Evolutionary conservation across 2,329 filamentous ascomycete species (phyloP), one percentile per base, ranked within the genome.

Genomic region (Xylaria sp.): DNA sequence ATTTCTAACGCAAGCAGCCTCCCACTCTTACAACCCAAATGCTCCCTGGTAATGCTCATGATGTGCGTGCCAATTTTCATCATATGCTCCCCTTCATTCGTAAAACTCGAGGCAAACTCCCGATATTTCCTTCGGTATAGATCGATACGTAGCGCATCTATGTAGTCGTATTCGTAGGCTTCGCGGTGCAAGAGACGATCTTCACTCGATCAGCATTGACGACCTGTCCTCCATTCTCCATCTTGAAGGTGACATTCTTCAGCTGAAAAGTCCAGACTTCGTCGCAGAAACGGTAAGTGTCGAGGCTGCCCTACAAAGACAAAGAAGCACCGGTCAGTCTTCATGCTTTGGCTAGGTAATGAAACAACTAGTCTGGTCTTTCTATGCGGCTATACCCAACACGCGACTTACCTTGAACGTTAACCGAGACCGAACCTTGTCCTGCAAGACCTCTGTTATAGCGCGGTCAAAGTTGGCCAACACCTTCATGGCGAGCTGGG

Each of bases 231-330:
- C 84, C 84, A 55, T 90, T 92, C 71, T 98, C 94, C 81, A 98
- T 90, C 81, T 99, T 99, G 82, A 99, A 98, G n/a, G 89, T 93
- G 59, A 98, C 94, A 70, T 98, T 95, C 80, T 97, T 97, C 79
- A 99, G 96, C 61, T 99, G 86, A 78, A 99, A 99, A 1, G 95
- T 99, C 95, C 95, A 99, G 62, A 99, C 95, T 81, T 99, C 95
- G 79, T 99, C 95, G 82, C 95, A 99, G 85, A 99, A 99, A 71
- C 95, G 91, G 82, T 99, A 99, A 15, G 95, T 98, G 77, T 98
- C 94, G 67, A 99, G 89, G 75, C 96, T 95, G 50, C 95, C 95
- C 94, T 97, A 71, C 61, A 62, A 7, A 51, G 21, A 15, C 33
- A 61, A 25, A 47, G 14, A 42, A n/a, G 46, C 33, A 33, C 31